Evolutionary conservation across 2,329 filamentous ascomycete species (phyloP), one percentile per base, ranked within the genome.

Genomic region (Fusarium floridanum): DNA sequence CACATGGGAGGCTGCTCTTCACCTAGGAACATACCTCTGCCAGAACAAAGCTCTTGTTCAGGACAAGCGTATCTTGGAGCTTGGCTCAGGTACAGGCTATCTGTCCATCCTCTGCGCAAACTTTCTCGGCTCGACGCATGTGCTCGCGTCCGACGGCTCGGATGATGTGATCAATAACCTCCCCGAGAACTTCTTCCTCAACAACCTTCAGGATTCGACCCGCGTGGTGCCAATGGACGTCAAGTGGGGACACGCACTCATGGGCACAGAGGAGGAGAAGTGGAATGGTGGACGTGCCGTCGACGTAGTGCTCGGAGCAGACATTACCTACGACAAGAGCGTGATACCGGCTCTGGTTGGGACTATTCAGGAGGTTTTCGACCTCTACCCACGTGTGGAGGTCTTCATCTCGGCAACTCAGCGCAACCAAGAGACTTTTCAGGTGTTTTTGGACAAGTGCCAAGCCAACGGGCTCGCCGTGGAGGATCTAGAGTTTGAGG

Each of bases 1-100:
- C 37, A 96, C 94, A 0, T 97, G 94, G 94, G 94, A 96, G 81
- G 94, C 94, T 1, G 91, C 93, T 2, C 84, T 96, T 10, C 92
- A 95, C 75, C 86, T 96, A 0, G 92, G 92, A 1, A 88, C 91
- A 53, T 95, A 91, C 76, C 88, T 95, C 24, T 89, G 89, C 69
- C 69, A 79, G n/a, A 82, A 87, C 60, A 82, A 81, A 1, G 72
- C 75, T 2, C 73, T 88, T 22, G 84, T 94, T 32, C 77, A 77
- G 9, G 86, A 84, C 3, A 92, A 90, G 78, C 87, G 85, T 9
- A 83, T 95, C 1, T 84, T 96, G 3, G 94, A 96, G 79, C 86
- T 96, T 1, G 94, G 94, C 5, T 90, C 93, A 1, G 94, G 94
- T 1, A 95, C 94, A 1, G 94, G 93, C 0, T 93, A 95, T 79